These are phyloP conservation scores for Fusarium pininemorale DNA, from an alignment of 2,329 filamentous ascomycete genomes.

Conservation along the genomic window DNA sequence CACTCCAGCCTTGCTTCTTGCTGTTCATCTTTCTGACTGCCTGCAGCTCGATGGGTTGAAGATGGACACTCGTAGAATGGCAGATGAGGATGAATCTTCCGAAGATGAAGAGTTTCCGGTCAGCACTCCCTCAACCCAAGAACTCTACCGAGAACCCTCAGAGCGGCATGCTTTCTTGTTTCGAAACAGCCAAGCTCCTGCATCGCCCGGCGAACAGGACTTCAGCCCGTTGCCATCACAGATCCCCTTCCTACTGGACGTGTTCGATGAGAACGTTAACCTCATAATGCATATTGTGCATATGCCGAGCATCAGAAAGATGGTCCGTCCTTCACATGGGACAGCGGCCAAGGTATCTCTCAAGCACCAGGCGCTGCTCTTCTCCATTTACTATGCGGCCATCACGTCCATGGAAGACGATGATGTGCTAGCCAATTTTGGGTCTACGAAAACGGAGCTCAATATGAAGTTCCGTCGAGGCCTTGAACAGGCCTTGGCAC, in stretches of 20 bases:
- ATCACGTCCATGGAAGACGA: slow-evolving; percentile 66
- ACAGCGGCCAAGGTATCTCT: slow-evolving; percentile 48
- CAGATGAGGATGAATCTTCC: slow-evolving; percentile 44
- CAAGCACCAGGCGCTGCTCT: slow-evolving; percentile 62
- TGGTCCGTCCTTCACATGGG: slow-evolving; percentile 48
- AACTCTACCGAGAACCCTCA: slow-evolving; percentile 53
- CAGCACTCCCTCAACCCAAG: slow-evolving; percentile 47
- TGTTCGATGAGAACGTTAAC: slow-evolving; percentile 63
- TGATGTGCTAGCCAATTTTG: slow-evolving; percentile 61
- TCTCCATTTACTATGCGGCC: slow-evolving; percentile 66
- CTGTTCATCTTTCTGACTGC: neutral
- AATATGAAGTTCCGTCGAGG: slow-evolving; percentile 61
- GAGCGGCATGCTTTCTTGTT: slow-evolving; percentile 64
- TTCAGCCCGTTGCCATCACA: slow-evolving; percentile 64
- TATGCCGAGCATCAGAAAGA: slow-evolving; percentile 52
- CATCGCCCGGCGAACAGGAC: slow-evolving; percentile 47
- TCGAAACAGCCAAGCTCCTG: slow-evolving; percentile 51
- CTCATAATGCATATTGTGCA: slow-evolving; percentile 54
- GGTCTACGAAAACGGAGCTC: slow-evolving; percentile 56
- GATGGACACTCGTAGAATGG: slow-evolving; percentile 49
- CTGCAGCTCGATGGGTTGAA: slow-evolving; percentile 56
- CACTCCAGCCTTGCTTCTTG: neutral
- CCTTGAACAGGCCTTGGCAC: slow-evolving; percentile 68
- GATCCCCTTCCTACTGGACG: slow-evolving; percentile 61
- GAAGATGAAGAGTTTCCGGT: slow-evolving; percentile 49